These are phyloP conservation scores for Chrysoporthe austroafricana DNA, from an alignment of 2,329 filamentous ascomycete genomes.

Conservation along the genomic window DNA sequence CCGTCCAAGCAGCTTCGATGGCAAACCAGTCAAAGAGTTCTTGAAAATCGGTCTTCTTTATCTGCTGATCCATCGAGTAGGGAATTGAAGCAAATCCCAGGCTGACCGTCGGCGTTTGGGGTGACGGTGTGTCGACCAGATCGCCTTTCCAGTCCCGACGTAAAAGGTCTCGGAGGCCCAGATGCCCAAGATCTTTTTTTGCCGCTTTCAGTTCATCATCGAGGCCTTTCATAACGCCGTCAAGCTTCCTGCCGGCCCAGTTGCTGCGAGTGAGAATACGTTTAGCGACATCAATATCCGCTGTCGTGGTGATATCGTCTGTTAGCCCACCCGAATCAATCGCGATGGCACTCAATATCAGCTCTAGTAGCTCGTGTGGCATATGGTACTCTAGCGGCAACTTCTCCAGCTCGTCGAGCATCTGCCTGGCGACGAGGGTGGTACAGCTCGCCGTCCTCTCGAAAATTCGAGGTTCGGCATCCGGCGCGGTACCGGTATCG, in stretches of 20 bases:
- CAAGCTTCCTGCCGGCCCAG: constrained; percentile 43
- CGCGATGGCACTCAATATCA: constrained; percentile 50
- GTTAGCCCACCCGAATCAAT: constrained; percentile 49
- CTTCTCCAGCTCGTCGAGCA: constrained; percentile 49
- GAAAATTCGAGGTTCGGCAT: constrained; percentile 48
- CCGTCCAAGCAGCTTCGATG: constrained; percentile 52
- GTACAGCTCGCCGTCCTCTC: constrained; percentile 50
- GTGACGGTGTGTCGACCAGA: constrained; percentile 48
- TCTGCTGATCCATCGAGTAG: constrained; percentile 50
- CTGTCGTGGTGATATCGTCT: constrained; percentile 39
- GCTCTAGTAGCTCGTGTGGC: constrained; percentile 52
- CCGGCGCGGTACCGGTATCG: constrained; percentile 45
- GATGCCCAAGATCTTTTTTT: constrained; percentile 46
- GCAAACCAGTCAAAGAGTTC: constrained; percentile 54
- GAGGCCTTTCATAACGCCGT: constrained; percentile 47
- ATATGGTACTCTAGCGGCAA: constrained; percentile 50
- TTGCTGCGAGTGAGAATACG: constrained; percentile 46
- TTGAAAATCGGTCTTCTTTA: constrained; percentile 48
- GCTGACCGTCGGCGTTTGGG: constrained; percentile 49
- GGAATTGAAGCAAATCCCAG: constrained; percentile 51
- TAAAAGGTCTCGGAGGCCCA: constrained; percentile 48
- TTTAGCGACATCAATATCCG: constrained; percentile 43
- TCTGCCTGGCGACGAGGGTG: constrained; percentile 49
- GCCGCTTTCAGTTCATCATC: constrained; percentile 44
- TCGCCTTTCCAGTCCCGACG: constrained; percentile 53